Conservation (phyloP, 768 basidiomycete genomes). For the Cyclocybe cylindracea region DNA sequence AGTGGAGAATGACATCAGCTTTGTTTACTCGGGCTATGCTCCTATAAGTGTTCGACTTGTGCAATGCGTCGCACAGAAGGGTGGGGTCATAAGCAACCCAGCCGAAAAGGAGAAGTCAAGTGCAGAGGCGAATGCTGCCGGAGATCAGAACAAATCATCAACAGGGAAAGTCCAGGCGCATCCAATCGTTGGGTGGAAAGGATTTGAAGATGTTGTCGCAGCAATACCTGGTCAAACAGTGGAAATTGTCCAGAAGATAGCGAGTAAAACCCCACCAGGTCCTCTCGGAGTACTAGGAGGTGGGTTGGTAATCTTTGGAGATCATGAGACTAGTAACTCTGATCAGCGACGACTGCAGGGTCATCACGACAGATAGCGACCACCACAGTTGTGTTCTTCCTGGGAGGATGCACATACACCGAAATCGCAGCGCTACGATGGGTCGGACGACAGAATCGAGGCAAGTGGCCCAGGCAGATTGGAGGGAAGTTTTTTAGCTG, state of each 20-base stretch:
- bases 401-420: slow-evolving; percentile 96
- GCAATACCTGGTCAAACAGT: slow-evolving; percentile 85
- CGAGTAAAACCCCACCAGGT: slow-evolving; percentile 14
- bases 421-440: slow-evolving; percentile 95
- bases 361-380: slow-evolving; percentile 50
- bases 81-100: slow-evolving; percentile 83
- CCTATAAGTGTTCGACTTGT: slow-evolving; percentile 90
- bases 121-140: slow-evolving; percentile 33
- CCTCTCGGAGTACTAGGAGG: slow-evolving; percentile 8
- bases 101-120: slow-evolving; percentile 54
- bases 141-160: slow-evolving; percentile 37
- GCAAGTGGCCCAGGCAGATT: slow-evolving; percentile 34
- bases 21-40: slow-evolving; percentile 96
- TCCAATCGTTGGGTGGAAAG: slow-evolving; percentile 95
- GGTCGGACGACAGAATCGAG: slow-evolving; percentile 85
- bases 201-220: slow-evolving; percentile 88
- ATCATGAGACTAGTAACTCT: background rate
- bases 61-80: slow-evolving; percentile 92
- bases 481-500: slow-evolving; percentile 2
- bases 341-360: slow-evolving; percentile 11
- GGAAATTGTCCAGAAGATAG: slow-evolving; percentile 61
- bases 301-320: slow-evolving; percentile 6
- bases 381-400: slow-evolving; percentile 92
- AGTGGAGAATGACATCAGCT: slow-evolving; percentile 92
- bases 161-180: slow-evolving; percentile 75